Base-by-base conservation (phyloP, 179 eudicot species). In the Beta corolliflora region DNA sequence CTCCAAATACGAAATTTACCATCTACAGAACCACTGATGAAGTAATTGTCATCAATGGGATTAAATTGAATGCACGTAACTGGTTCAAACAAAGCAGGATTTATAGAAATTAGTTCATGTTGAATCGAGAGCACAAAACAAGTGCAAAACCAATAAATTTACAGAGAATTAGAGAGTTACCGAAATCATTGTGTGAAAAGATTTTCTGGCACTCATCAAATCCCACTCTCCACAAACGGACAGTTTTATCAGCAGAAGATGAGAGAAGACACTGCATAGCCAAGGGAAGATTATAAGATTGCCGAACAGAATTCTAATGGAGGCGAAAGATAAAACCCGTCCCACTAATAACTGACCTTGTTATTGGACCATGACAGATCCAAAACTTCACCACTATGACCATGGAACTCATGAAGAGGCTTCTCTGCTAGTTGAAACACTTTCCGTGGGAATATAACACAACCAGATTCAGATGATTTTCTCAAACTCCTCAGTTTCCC, bases 1-100 rank as follows among this genome's bases (percentile, higher is more conserved):
- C 87, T 90, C 98, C 98, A 95, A 69, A 95, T 91, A 75, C 98
- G 97, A 65, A 95, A 85, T 88, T 95, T 95, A 46, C 98, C 98
- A 84, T 93, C 97, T 23, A 93, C 91, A 54, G 98, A 95, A 41
- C 98, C 98, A 66, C 97, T 95, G 56, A 93, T 92, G 88, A 91
- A 95, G 73, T 84, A 87, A 82, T 92, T 87, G 54, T 93, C 94
- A 87, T 95, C 91, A 75, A 87, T 84, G 12, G 98, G 97, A 81
- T 91, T 94, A 83, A 95, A 95, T 63, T 95, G 97, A 71, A 92
- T 88, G 79, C 92, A 92, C 59, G 98, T 95, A 65, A 95, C 98
- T 93, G 93, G 82, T 88, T 75, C 80, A 70, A 81, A 72, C 44
- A 82, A 64, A 82, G 41, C 79, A 83, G 21, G 7, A 72, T 53